Conservation (phyloP, 208 protist genomes). For the Perkinsela sp. region DNA sequence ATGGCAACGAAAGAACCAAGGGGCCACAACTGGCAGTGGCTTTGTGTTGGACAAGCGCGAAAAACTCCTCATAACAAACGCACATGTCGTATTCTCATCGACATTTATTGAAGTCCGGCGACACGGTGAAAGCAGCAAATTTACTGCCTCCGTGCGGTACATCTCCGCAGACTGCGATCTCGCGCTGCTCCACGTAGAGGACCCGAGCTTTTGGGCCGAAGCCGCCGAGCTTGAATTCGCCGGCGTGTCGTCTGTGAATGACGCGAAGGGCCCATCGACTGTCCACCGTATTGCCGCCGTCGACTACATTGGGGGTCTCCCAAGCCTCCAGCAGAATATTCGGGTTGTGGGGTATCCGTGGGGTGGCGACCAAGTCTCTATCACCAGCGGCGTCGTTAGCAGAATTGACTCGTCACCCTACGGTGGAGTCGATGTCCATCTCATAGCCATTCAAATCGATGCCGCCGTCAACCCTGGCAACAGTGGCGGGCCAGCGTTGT, state of each 20-base stretch:
- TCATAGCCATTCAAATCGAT: conserved; percentile 19
- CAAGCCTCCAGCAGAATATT: conserved; percentile 15
- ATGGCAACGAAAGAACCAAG: conserved; percentile 6
- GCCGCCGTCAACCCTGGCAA: conserved; percentile 21
- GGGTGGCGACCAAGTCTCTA: conserved; percentile 21
- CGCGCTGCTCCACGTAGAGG: conserved; percentile 10
- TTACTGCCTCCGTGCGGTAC: conserved; percentile 9
- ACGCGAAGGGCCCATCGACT: background rate
- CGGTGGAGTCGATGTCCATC: conserved; percentile 2
- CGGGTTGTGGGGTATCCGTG: conserved; percentile 19
- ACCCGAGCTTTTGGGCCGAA: conserved; percentile 14
- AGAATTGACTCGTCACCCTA: conserved; percentile 13
- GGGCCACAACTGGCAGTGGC: conserved; percentile 5
- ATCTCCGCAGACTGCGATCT: conserved; percentile 17
- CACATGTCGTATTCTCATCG: conserved; percentile 13
- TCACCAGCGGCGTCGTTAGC: conserved; percentile 16
- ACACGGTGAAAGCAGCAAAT: conserved; percentile 12
- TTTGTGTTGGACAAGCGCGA: conserved; percentile 5
- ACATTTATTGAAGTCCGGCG: conserved; percentile 14
- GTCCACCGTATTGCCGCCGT: background rate
- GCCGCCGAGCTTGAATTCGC: conserved; percentile 4
- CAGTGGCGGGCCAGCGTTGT: conserved; percentile 12
- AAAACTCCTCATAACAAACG: conserved; percentile 13
- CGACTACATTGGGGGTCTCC: conserved; percentile 10
- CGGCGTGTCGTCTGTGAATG: background rate